Conservation (phyloP, 768 basidiomycete species). For the Pisolithus tinctorius region DNA sequence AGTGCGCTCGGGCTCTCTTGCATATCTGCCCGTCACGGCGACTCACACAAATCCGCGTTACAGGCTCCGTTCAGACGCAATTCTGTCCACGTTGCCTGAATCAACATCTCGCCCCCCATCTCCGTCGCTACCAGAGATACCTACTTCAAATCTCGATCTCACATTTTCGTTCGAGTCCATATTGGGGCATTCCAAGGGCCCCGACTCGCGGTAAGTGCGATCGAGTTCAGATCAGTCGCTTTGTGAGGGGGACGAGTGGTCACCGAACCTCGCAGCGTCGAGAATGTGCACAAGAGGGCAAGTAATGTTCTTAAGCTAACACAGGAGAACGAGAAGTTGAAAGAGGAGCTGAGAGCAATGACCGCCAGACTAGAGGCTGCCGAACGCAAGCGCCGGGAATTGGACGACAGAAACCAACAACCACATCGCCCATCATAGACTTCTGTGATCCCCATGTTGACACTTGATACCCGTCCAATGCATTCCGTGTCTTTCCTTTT, state of each 20-base stretch:
- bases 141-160: conserved; percentile 37
- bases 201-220: conserved; percentile 42
- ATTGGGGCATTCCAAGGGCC: conserved; percentile 22
- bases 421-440: conserved; percentile 7
- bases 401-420: conserved; percentile 32
- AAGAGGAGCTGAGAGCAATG: conserved; percentile 71
- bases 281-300: conserved; percentile 57
- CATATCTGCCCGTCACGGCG: neutral
- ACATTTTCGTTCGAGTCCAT: conserved; percentile 39
- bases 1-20: conserved; percentile 15
- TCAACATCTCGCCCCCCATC: conserved; percentile 23
- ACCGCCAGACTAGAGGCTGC: conserved; percentile 67
- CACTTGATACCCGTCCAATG: conserved; percentile 23
- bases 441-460: conserved; percentile 13
- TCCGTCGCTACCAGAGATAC: conserved; percentile 46
- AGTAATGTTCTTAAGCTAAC: conserved; percentile 73
- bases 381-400: conserved; percentile 50
- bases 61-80: conserved; percentile 14
- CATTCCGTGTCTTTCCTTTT: conserved; percentile 1
- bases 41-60: conserved; percentile 16
- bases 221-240: conserved; percentile 15
- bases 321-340: conserved; percentile 74
- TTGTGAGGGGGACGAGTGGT: conserved; percentile 23
- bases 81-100: conserved; percentile 12
- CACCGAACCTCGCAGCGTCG: conserved; percentile 23